Conservation (phyloP, 73 alveolate species). For the Paramecium tetraurelia region DNA sequence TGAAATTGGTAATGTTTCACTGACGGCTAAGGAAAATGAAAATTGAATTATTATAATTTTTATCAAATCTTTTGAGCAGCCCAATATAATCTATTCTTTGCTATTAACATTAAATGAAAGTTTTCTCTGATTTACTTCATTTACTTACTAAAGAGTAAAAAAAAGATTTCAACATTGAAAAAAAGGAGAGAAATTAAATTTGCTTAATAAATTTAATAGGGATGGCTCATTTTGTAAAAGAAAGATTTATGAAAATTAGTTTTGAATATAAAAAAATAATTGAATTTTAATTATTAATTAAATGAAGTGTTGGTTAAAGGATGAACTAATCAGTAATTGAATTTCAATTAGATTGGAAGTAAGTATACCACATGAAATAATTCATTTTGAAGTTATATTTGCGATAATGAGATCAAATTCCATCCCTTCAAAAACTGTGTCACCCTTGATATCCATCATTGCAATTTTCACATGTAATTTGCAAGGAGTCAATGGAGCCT, state of each 20-base stretch:
- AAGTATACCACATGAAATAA: neutral
- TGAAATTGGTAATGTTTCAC: neutral
- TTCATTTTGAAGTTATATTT: neutral
- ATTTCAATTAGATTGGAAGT: neutral
- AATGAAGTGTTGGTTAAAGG: neutral
- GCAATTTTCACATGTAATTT: conserved; percentile 30
- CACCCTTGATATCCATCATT: neutral
- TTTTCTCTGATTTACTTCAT: neutral
- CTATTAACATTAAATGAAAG: neutral
- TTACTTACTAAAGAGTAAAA: neutral
- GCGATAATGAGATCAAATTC: neutral
- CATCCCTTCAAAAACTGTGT: conserved; percentile 4
- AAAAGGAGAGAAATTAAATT: neutral
- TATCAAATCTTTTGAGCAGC: neutral
- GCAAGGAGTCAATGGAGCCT: conserved; percentile 48
- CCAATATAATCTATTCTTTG: neutral
- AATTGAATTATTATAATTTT: neutral
- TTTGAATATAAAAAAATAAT: neutral
- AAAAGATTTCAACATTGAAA: neutral
- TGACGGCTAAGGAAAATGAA: neutral
- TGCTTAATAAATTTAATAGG: neutral
- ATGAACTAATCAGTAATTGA: neutral
- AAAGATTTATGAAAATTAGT: neutral
- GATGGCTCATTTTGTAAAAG: neutral
- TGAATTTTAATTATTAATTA: neutral